phyloP scores from a whole-genome alignment of 164 flowering plant species.

The grape (Vitis vinifera) region ASM3070453v1 NC_081806.1:19879001-19879500 shows the following conservation, averaged over 20 bases:
- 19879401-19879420: slow-evolving; percentile 90
- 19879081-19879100: too few relatives aligned
- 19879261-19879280: slow-evolving; percentile 54
- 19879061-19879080: too few relatives aligned
- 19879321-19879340: slow-evolving; percentile 94
- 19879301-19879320: slow-evolving; percentile 75
- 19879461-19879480: neutral
- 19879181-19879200: slow-evolving; percentile 56
- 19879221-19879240: slow-evolving; percentile 72
- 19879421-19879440: slow-evolving; percentile 88
- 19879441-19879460: slow-evolving; percentile 8
- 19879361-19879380: slow-evolving; percentile 66
- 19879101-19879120: neutral
- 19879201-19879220: slow-evolving; percentile 73
- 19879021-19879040: too few relatives aligned
- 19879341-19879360: slow-evolving; percentile 65
- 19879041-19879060: too few relatives aligned
- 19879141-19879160: neutral
- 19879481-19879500: neutral
- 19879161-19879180: slow-evolving; percentile 71
- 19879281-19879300: slow-evolving; percentile 55
- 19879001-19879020: neutral
- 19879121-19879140: neutral
- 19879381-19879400: slow-evolving; percentile 81
- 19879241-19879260: slow-evolving; percentile 88